A percentile compares a stretch with the other conserved stretches of the same genome.
phyloP scores from a whole-genome alignment of 2,329 filamentous ascomycete genomes.

The Penicillium sp. region DNA sequence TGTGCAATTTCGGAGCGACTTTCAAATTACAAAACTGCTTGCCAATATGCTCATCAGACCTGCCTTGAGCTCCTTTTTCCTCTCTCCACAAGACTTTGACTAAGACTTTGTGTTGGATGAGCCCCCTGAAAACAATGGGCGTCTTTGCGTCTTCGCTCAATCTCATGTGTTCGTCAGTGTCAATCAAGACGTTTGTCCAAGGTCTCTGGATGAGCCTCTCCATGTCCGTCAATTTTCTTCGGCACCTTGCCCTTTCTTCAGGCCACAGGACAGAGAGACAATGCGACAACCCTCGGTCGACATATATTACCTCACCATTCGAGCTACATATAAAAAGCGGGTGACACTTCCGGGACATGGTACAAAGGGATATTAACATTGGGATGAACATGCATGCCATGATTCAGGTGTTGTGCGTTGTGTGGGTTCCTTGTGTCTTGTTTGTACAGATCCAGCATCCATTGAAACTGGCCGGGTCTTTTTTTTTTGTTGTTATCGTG shows the following conservation, averaged over 20 bases:
- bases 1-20: background rate
- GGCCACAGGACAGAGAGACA: background rate
- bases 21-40: background rate
- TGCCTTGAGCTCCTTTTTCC: background rate
- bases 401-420: background rate
- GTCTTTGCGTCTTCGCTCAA: background rate
- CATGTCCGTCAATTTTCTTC: background rate
- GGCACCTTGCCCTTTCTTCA: background rate
- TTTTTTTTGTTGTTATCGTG: background rate
- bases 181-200: background rate
- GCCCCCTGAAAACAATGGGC: background rate
- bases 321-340: too few relatives aligned
- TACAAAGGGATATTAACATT: conserved; percentile 2
- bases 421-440: background rate
- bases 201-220: background rate
- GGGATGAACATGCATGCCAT: background rate
- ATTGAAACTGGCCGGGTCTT: background rate
- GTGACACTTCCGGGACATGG: background rate
- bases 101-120: background rate
- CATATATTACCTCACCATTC: too few relatives aligned
- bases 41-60: too few relatives aligned
- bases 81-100: background rate
- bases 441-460: background rate
- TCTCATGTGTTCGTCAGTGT: background rate
- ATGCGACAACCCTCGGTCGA: background rate